Conservation (phyloP, 2,329 filamentous ascomycete species). For the Paramyrothecium roridum region DNA sequence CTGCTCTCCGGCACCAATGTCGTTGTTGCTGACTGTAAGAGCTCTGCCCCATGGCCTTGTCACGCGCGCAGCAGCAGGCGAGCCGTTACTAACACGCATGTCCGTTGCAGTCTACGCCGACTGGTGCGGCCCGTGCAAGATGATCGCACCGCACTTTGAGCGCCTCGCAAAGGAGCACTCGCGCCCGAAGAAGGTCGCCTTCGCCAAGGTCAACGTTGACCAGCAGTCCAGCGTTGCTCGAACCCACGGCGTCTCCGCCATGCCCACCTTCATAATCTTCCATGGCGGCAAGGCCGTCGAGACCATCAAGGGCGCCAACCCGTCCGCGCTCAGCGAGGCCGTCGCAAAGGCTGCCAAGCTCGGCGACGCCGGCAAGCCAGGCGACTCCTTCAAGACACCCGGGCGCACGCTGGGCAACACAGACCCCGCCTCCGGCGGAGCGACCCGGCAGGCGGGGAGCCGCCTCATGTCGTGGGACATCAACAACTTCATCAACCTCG, state of each 20-base stretch:
- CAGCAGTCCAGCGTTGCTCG: constrained; percentile 73
- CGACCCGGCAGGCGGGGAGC: constrained; percentile 11
- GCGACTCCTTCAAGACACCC: constrained; percentile 48
- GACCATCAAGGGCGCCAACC: constrained; percentile 79
- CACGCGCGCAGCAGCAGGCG: background rate
- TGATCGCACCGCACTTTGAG: constrained; percentile 86
- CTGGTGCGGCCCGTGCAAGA: constrained; percentile 93
- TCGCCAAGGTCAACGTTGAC: constrained; percentile 91
- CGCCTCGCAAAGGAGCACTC: constrained; percentile 76
- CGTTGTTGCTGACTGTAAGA: constrained; percentile 85
- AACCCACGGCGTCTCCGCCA: constrained; percentile 76
- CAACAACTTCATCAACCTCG: constrained; percentile 42
- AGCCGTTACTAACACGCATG: constrained; percentile 18
- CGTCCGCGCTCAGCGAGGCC: constrained; percentile 69
- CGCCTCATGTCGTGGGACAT: constrained; percentile 25
- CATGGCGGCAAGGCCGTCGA: constrained; percentile 70
- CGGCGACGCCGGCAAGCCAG: constrained; percentile 34
- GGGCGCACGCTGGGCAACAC: constrained; percentile 56
- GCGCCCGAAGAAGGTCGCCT: constrained; percentile 78
- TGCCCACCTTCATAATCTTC: constrained; percentile 95
- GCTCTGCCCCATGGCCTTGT: constrained; percentile 1
- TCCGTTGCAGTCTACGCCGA: constrained; percentile 80
- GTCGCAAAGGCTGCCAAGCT: constrained; percentile 68
- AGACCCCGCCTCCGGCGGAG: constrained; percentile 14
- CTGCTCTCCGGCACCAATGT: constrained; percentile 71